A percentile compares a stretch with the other conserved stretches of the same genome.
phyloP scores from a whole-genome alignment of 257 asterid genomes.

The Fraxinus excelsior region DNA sequence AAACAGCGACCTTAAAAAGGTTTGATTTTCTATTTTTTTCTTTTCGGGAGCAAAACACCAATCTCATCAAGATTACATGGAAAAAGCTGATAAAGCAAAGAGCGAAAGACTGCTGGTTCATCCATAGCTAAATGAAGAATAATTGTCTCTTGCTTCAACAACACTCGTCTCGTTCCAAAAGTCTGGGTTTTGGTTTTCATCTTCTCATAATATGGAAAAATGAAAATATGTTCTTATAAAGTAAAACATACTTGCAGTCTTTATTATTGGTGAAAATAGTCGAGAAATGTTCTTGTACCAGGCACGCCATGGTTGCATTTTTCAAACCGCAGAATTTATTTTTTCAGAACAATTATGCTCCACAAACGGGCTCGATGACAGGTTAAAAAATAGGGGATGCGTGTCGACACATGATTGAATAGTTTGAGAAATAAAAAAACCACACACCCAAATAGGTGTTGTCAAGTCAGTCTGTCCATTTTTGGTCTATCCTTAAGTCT shows the following conservation, averaged over 20 bases:
- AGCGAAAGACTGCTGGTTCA: conserved; percentile 58
- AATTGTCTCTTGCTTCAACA: background rate
- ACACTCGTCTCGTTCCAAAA: background rate
- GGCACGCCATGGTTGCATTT: background rate
- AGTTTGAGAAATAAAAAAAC: too few species aligned
- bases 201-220: background rate
- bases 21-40: background rate
- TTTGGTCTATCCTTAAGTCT: too few species aligned
- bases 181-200: background rate
- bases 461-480: too few species aligned
- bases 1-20: background rate
- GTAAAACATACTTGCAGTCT: background rate
- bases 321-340: background rate
- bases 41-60: conserved; percentile 65
- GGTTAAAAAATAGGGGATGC: too few species aligned
- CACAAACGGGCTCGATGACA: too few species aligned
- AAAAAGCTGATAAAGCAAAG: conserved; percentile 80
- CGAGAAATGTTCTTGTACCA: background rate
- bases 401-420: too few species aligned
- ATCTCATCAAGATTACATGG: conserved; percentile 93
- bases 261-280: background rate
- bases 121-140: conserved; percentile 35
- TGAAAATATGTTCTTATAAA: background rate
- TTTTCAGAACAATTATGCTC: too few species aligned
- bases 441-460: too few species aligned